Base-by-base conservation (phyloP, 495 filamentous ascomycete genomes). In the Aspergillus heteromorphus region DNA sequence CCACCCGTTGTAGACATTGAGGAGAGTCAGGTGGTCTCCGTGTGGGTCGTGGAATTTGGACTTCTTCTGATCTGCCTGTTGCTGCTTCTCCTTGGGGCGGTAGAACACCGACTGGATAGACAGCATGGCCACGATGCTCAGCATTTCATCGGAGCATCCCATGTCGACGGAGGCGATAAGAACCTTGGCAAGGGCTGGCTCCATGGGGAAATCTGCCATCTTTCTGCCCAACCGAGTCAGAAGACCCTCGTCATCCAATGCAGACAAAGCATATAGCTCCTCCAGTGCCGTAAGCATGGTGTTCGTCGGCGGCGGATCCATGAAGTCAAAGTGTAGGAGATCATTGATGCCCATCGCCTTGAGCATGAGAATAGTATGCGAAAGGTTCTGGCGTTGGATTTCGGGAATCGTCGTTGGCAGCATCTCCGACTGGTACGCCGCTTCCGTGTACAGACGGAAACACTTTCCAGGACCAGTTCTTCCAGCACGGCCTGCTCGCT, bases 291-390 rank as follows among this genome's bases (percentile, higher is more conserved):
- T 95, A 51, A 98, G 81, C 91, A 96, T 97, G 27, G 93, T 97
- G 60, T 96, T 97, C 6, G 91, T 92, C 1, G 95, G 93, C 1
- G 93, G 93, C 2, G 92, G 91, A 61, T 97, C 95, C 92, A 99
- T 97, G 62, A 97, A 99, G 66, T 97, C 92, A 62, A 99, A 99
- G 57, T 95, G 90, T 10, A 99, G 82, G 3, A 99, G 77, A 62
- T 99, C 93, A 61, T 97, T 97, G 65, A 99, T 97, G 3, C 93
- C 93, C 92, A 97, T 97, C 1, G 93, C 93, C 69, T 99, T 99
- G 27, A 99, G 79, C 91, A 97, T 96, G 23, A 99, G 83, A 69
- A 99, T 97, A 2, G 93, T 97, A 52, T 86, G 81, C 0, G 88
- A 87, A n/a, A 99, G 70, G 61, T 97, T 97, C 66, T 96, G 91